These are phyloP conservation scores for Boletus speciosus DNA, from an alignment of 768 basidiomycete species.

Conservation along the genomic window DNA sequence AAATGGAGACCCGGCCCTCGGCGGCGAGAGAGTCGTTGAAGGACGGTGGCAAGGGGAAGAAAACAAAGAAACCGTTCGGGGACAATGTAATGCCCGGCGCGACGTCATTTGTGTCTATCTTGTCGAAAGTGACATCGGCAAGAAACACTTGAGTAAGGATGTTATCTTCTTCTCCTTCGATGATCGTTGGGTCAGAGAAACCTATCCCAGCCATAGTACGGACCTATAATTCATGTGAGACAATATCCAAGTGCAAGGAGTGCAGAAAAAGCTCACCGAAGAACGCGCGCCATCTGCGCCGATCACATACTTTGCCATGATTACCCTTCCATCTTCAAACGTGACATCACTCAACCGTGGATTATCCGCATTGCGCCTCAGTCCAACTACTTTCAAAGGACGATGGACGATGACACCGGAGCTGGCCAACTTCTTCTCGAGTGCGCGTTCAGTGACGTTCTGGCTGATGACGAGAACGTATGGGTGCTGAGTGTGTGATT, in stretches of 20 bases:
- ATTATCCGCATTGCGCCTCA: conserved; percentile 30
- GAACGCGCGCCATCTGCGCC: conserved; percentile 52
- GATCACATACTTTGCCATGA: conserved; percentile 45
- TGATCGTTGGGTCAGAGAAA: conserved; percentile 43
- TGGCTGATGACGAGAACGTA: conserved; percentile 44
- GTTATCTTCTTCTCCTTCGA: conserved; percentile 22
- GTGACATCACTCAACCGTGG: conserved; percentile 34
- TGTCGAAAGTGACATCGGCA: conserved; percentile 43
- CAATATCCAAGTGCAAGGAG: not conserved
- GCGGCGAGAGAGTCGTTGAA: conserved; percentile 19
- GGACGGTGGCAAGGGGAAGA: conserved; percentile 34
- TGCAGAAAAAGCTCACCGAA: conserved; percentile 29
- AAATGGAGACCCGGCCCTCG: conserved; percentile 1
- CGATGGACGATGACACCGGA: conserved; percentile 34
- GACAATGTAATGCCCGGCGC: conserved; percentile 6
- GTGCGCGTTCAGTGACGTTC: conserved; percentile 40
- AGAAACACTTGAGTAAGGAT: conserved; percentile 40
- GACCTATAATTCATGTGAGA: conserved; percentile 30
- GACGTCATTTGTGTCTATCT: not conserved
- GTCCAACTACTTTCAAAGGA: conserved; percentile 38
- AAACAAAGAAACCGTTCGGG: conserved; percentile 33
- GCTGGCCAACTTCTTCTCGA: conserved; percentile 34
- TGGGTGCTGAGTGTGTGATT: conserved; percentile 42
- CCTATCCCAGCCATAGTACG: conserved; percentile 40
- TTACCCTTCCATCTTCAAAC: conserved; percentile 44